Conservation (phyloP, 805 yeast genomes). For the Wickerhamomyces canadensis region DNA sequence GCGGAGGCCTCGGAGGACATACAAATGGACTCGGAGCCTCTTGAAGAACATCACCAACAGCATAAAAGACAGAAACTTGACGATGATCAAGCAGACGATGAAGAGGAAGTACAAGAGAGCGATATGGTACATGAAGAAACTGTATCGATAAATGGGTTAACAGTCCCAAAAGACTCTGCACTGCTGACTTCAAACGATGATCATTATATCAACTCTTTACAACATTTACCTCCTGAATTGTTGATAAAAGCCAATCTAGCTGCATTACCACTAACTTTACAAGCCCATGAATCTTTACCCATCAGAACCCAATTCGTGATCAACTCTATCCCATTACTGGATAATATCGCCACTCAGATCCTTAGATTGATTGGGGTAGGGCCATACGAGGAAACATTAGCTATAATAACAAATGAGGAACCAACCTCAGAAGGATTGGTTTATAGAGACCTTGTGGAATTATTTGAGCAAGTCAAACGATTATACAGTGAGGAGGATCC, state of each 20-base stretch:
- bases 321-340: constrained; percentile 70
- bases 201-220: constrained; percentile 6
- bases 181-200: constrained; percentile 7
- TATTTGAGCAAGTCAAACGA: constrained; percentile 72
- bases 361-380: constrained; percentile 66
- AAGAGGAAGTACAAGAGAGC: no score
- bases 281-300: constrained; percentile 48
- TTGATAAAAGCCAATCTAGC: constrained; percentile 44
- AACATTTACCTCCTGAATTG: constrained; percentile 14
- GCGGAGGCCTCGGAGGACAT: background rate
- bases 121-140: background rate
- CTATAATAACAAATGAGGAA: constrained; percentile 59
- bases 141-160: constrained; percentile 12
- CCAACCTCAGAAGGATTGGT: constrained; percentile 59
- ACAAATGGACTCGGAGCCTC: background rate
- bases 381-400: constrained; percentile 71
- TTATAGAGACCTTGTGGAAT: constrained; percentile 61
- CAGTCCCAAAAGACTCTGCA: constrained; percentile 20
- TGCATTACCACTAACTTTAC: constrained; percentile 52
- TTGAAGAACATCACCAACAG: constrained; percentile 1
- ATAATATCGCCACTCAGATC: constrained; percentile 77
- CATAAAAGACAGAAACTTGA: constrained; percentile 1
- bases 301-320: constrained; percentile 55
- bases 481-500: constrained; percentile 67
- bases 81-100: no score